Percentiles rank a stretch among this genome's conserved stretches.
Evolutionary conservation across 345 rosid genomes (phyloP).

Genomic region (Hirschfeldia incana): DNA sequence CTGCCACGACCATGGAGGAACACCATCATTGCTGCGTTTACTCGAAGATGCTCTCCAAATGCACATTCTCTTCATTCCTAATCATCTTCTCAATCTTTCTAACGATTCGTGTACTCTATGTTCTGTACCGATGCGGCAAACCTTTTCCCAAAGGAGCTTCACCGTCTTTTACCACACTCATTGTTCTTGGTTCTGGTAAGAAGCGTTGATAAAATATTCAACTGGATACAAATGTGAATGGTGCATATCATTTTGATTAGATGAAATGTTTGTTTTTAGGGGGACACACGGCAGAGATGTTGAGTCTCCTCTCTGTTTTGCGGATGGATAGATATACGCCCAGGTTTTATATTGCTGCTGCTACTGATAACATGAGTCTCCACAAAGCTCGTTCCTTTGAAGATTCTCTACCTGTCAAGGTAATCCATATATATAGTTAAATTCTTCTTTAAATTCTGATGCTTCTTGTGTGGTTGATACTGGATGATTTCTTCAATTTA

Average conservation of each 20-base stretch:
- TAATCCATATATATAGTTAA: conserved; percentile 17
- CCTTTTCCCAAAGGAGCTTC: conserved; percentile 41
- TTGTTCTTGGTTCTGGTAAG: conserved; percentile 72
- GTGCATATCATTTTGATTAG: background rate
- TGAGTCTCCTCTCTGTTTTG: conserved; percentile 65
- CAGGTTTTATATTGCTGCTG: conserved; percentile 81
- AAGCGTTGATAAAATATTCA: background rate
- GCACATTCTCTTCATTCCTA: conserved; percentile 13
- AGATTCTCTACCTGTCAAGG: conserved; percentile 52
- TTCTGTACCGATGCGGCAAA: conserved; percentile 50
- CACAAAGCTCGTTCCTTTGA: conserved; percentile 81
- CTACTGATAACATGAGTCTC: conserved; percentile 92
- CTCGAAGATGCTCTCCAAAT: conserved; percentile 30
- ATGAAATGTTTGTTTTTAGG: conserved; percentile 39
- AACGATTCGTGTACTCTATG: conserved; percentile 38
- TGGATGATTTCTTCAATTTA: background rate
- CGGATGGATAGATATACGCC: conserved; percentile 63
- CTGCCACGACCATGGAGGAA: conserved; percentile 26
- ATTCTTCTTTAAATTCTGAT: too few relatives aligned
- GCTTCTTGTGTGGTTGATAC: too few relatives aligned
- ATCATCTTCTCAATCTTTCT: conserved; percentile 13
- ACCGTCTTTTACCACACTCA: conserved; percentile 47
- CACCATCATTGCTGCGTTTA: background rate
- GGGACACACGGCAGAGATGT: conserved; percentile 98
- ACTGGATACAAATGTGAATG: background rate